Conservation (phyloP, 768 basidiomycete species). For the Botryobasidium botryosum region DNA sequence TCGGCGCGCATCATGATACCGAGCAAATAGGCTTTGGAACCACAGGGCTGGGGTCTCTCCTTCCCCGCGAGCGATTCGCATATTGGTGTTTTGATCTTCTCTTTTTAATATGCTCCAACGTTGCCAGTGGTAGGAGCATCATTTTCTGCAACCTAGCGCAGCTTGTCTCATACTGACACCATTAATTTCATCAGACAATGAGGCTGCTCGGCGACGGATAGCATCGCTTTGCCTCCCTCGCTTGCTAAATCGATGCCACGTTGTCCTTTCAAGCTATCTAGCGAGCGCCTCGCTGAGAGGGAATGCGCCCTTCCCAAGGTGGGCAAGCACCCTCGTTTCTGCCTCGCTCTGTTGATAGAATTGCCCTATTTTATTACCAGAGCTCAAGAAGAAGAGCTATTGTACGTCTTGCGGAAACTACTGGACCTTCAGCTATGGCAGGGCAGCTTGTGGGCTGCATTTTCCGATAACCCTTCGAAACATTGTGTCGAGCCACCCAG, state of each 20-base stretch:
- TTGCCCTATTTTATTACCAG: conserved; percentile 24
- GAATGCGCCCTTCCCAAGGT: conserved; percentile 77
- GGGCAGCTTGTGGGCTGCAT: conserved; percentile 59
- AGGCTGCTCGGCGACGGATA: conserved; percentile 42
- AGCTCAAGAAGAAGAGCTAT: conserved; percentile 72
- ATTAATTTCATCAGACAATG: conserved; percentile 48
- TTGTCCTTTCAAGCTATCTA: conserved; percentile 51
- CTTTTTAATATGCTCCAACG: conserved; percentile 61
- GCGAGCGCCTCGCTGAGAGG: conserved; percentile 80
- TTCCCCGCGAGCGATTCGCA: conserved; percentile 70
- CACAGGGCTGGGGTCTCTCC: conserved; percentile 36
- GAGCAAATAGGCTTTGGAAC: conserved; percentile 26
- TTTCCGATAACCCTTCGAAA: conserved; percentile 45
- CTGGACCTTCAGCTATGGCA: conserved; percentile 52
- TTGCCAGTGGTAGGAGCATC: conserved; percentile 33
- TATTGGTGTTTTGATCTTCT: conserved; percentile 88
- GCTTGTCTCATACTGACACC: no score
- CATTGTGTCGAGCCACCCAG: conserved; percentile 41
- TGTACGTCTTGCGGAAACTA: conserved; percentile 72
- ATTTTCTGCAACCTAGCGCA: no score
- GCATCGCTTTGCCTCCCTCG: conserved; percentile 57
- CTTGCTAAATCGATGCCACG: conserved; percentile 59
- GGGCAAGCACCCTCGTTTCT: conserved; percentile 8
- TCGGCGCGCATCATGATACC: background rate
- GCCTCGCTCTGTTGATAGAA: background rate